Base-by-base conservation (phyloP, 2,329 filamentous ascomycete species). In the Teratosphaeria viscida region DNA sequence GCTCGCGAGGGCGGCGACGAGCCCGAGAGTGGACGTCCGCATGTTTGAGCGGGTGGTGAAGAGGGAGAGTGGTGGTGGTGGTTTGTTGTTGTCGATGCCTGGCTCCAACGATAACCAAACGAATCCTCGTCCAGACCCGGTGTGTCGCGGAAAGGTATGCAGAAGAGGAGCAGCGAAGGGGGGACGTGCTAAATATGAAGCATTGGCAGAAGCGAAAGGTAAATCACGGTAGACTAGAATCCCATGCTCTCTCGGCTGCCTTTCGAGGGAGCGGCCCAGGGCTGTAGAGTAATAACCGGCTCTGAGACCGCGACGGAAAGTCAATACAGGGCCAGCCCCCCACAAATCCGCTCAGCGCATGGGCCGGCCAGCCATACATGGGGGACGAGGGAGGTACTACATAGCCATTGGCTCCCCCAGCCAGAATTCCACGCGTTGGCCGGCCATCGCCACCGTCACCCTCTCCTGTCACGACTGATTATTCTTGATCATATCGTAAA, bases 1-100 rank as follows among this genome's bases (percentile, higher is more conserved):
- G 54, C 61, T 64, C 49, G 64, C 63, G 57, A 65, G 58, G 43
- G 64, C 59, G 14, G 61, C 61, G 52, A 67, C 32, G 11, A 63
- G 49, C 35, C 63, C 59, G 59, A 65, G 49, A 27, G 55, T 57
- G 47, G 57, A 43, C 27, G 60, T 12, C 37, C 35, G 63, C 67
- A 68, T 69, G 49, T 43, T 65, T n/a, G 56, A 32, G 49, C 14
- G 23, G 23, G 23, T 32, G 55, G 19, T 32, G 34, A 26, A 35
- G 29, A 14, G 26, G 29, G 2, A 32, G n/a, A 10, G 37, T 43
- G 12, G 5, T 43, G 37, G 11, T 32, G 7, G 29, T 32, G 29
- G 29, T 3, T 32, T 32, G 29, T 32, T 32, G 29, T 32, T 32
- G 29, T 32, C 7, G 29, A 32, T 32, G 29, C 29, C 37, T 43